Conservation (phyloP, 2,329 filamentous ascomycete species). For the Helminthosporium solani region DNA sequence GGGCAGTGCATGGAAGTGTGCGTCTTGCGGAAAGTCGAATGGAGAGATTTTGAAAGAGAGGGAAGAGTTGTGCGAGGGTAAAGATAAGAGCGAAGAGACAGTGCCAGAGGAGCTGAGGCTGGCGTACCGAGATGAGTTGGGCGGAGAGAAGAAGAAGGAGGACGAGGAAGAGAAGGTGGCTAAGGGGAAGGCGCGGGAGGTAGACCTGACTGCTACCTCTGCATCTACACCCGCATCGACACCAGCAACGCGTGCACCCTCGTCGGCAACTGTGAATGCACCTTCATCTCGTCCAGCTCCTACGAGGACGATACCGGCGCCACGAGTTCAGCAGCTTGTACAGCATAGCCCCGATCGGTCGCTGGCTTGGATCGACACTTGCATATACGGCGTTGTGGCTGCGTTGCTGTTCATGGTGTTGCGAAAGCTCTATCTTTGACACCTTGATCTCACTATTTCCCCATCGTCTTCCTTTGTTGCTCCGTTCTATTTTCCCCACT, state of each 20-base stretch:
- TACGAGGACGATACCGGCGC: constrained; percentile 16
- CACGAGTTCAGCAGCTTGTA: constrained; percentile 18
- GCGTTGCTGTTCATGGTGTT: constrained; percentile 69
- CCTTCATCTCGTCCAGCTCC: constrained; percentile 9
- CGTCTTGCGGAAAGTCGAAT: constrained; percentile 69
- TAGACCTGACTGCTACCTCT: neutral
- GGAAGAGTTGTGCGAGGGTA: constrained; percentile 56
- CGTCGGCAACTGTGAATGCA: neutral
- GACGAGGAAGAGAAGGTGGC: constrained; percentile 12
- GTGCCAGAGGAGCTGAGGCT: constrained; percentile 61
- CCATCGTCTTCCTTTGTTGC: neutral
- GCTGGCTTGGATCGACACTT: constrained; percentile 75
- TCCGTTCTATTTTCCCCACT: neutral
- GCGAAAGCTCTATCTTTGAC: constrained; percentile 43
- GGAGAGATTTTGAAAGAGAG: constrained; percentile 71
- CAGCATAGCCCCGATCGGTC: constrained; percentile 53
- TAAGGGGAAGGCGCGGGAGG: neutral
- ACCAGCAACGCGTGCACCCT: neutral
- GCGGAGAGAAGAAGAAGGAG: constrained; percentile 35
- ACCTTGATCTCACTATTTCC: neutral
- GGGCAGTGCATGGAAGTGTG: constrained; percentile 67
- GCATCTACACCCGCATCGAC: neutral
- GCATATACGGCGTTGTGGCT: constrained; percentile 71
- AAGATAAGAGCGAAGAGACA: constrained; percentile 45
- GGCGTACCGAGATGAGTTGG: constrained; percentile 72